Conservation (phyloP, 1,284 basidiomycete species). For the Puccinia hordei region DNA sequence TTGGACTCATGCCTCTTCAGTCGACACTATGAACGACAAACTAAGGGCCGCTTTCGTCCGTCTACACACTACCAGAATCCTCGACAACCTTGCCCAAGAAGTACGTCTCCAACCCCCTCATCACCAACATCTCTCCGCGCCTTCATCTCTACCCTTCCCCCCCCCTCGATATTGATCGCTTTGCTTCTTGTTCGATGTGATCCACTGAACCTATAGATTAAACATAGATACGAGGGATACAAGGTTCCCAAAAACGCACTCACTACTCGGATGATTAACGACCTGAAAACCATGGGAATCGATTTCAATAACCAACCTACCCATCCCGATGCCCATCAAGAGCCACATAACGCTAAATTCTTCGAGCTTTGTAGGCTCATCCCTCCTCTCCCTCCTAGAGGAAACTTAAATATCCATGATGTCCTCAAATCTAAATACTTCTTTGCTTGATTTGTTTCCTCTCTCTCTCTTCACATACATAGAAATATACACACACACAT, state of each 20-base stretch:
- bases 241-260: slow-evolving; percentile 38
- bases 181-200: background rate
- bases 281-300: slow-evolving; percentile 42
- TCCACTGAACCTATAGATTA: slow-evolving; percentile 14
- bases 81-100: slow-evolving; percentile 64
- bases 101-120: slow-evolving; percentile 56
- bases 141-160: background rate
- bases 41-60: slow-evolving; percentile 93
- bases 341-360: slow-evolving; percentile 63
- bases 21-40: slow-evolving; percentile 84
- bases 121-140: too few species aligned
- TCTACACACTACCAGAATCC: slow-evolving; percentile 82
- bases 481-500: too few species aligned
- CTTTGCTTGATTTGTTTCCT: slow-evolving; percentile 69
- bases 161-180: background rate
- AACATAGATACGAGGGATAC: slow-evolving; percentile 37
- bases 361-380: slow-evolving; percentile 75
- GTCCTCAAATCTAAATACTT: slow-evolving; percentile 85
- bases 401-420: slow-evolving; percentile 79
- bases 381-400: slow-evolving; percentile 81
- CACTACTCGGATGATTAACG: slow-evolving; percentile 24
- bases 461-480: background rate
- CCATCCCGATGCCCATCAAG: background rate
- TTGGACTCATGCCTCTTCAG: slow-evolving; percentile 90
- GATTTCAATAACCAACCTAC: background rate